A percentile compares a stretch with the other conserved stretches of the same genome.
Evolutionary conservation across 2,329 filamentous ascomycete species (phyloP).

Genomic region (Penicillium sp.): DNA sequence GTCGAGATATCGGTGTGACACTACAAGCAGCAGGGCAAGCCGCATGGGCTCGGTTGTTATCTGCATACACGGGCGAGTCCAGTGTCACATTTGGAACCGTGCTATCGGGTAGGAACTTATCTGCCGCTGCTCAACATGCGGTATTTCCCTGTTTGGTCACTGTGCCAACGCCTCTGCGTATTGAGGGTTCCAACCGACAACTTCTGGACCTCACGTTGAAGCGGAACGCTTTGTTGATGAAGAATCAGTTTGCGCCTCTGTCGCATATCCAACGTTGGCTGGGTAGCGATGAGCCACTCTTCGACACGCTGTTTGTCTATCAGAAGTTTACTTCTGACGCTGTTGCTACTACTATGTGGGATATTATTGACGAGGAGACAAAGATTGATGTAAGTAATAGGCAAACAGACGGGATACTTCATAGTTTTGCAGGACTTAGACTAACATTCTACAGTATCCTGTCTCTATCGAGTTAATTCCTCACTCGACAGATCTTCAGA

Average conservation of each 20-base stretch:
- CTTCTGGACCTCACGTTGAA: conserved; percentile 64
- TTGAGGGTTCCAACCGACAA: conserved; percentile 53
- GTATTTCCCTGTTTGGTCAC: conserved; percentile 81
- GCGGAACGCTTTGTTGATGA: conserved; percentile 63
- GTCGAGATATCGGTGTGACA: conserved; percentile 61
- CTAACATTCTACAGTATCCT: conserved; percentile 54
- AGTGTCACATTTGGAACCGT: conserved; percentile 76
- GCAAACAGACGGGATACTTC: neutral
- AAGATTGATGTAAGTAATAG: conserved; percentile 57
- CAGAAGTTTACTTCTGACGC: conserved; percentile 56
- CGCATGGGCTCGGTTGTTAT: conserved; percentile 72
- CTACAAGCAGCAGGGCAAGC: conserved; percentile 74
- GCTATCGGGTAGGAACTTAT: conserved; percentile 67
- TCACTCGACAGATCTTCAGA: conserved; percentile 47
- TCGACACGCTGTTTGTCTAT: conserved; percentile 83
- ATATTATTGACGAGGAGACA: conserved; percentile 62
- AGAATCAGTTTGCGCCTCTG: conserved; percentile 70
- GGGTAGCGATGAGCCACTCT: conserved; percentile 63
- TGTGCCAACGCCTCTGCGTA: conserved; percentile 65
- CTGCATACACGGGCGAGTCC: conserved; percentile 72
- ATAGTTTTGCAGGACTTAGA: neutral
- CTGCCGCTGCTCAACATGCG: conserved; percentile 56
- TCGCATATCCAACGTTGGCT: conserved; percentile 70
- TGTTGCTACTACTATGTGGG: conserved; percentile 52
- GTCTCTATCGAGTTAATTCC: conserved; percentile 78